Evolutionary conservation across 495 filamentous ascomycete species (phyloP), one percentile per base, ranked within the genome.

Genomic region (Pyrenopolyporus hunteri): DNA sequence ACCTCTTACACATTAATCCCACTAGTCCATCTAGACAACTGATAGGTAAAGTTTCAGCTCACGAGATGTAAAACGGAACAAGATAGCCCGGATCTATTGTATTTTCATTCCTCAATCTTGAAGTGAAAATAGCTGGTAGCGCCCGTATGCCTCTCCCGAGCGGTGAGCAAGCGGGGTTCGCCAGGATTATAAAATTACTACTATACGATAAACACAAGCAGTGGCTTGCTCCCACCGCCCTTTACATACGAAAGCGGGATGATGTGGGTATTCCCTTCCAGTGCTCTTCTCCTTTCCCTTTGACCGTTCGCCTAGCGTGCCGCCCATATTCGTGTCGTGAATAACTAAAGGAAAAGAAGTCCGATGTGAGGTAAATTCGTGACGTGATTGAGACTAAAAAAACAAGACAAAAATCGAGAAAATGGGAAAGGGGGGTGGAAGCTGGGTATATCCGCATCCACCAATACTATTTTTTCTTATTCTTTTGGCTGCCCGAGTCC

Each of bases 161-260:
- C 11, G 17, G 2, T 13, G 9, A 36, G 36, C 36, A 29, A 45
- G 13, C 31, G 6, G 51, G 39, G 19, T n/a, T 20, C 23, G 31
- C 29, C 56, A 13, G 28, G 20, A 59, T 59, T 59, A 59, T 20
- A 59, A 59, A 26, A 59, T 50, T 59, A 59, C 37, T 57, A 46
- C 37, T 57, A 46, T 55, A 43, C 51, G 47, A 35, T 14, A 57
- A 57, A 4, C 4, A 32, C 28, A 33, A 50, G 17, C 14, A 25
- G 10, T 16, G 19, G 29, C 52, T 3, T 7, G 4, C 13, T 14
- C 25, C 1, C 13, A 8, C 39, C 17, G 4, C 7, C 20, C 11
- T 20, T 51, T 29, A 36, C 13, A 35, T 44, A 59, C 16, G 36
- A 36, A 59, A 8, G 19, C n/a, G 26, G 39, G 39, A 51, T 46